Base-by-base conservation (phyloP, 2,329 filamentous ascomycete genomes). In the Colletotrichum ledebouriae region DNA sequence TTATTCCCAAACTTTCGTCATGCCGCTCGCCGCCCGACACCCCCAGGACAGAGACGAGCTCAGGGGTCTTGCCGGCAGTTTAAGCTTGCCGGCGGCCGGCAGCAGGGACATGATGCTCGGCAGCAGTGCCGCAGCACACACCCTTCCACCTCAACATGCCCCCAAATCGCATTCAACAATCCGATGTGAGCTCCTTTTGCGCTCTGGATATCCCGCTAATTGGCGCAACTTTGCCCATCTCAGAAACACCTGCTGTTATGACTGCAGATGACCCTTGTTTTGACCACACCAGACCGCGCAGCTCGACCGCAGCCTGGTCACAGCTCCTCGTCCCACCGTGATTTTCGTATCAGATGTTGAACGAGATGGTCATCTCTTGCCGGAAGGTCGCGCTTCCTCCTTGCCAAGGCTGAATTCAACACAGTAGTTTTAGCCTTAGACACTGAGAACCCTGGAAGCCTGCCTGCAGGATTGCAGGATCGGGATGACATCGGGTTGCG, bases 31-130 rank as follows among this genome's bases (percentile, higher is more conserved):
- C 29, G 55, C 46, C 57, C 20, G 33, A 39, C 20, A 20, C n/a
- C 55, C 56, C 7, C 20, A 42, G 37, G 37, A 20, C 56, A 17
- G 46, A 44, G 13, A 29, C 6, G n/a, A 22, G 34, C 22, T 20
- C 60, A 59, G 47, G 60, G 65, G 65, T 68, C 55, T 65, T 66
- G 66, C 66, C 22, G 17, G 66, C 25, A 69, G 15, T 29, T 68
- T 56, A 60, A 60, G 55, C 47, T 60, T 59, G 60, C 33, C 59
- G 55, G 13, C 53, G 29, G 17, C 47, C 52, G 22, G 20, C 47
- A 37, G 55, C 60, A 59, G 53, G 41, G 55, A 59, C 61, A 29
- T 20, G 22, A 44, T 20, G 39, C 25, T 56, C 49, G 66, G 61
- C 55, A 65, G n/a, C n/a, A n/a, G n/a, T n/a, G n/a, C n/a, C n/a